Evolutionary conservation across 140 eudicot genomes (phyloP).

Genomic region (Anethum foeniculum): DNA sequence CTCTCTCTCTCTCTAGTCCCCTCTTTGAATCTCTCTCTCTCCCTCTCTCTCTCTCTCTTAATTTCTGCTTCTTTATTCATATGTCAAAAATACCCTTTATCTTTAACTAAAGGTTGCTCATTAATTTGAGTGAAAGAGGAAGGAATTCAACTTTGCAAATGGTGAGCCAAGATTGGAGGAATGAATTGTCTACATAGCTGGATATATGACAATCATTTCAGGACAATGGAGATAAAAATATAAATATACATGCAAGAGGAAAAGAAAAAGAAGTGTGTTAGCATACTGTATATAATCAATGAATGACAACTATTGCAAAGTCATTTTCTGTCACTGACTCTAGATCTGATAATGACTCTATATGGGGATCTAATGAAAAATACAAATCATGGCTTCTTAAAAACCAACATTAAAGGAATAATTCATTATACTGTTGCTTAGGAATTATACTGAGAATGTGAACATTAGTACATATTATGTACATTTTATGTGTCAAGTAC

Average conservation of each 20-base stretch:
- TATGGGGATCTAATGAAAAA: constrained; percentile 1
- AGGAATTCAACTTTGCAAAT: constrained; percentile 66
- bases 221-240: constrained; percentile 13
- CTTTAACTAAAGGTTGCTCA: constrained; percentile 55
- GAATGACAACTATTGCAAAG: constrained; percentile 25
- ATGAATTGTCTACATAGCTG: constrained; percentile 26
- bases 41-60: not conserved
- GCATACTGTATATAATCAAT: constrained; percentile 16
- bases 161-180: constrained; percentile 28
- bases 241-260: constrained; percentile 4
- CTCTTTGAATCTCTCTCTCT: no score
- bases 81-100: constrained; percentile 70
- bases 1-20: not conserved
- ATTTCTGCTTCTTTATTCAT: constrained; percentile 19
- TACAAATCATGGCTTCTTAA: not conserved
- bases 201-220: constrained; percentile 15
- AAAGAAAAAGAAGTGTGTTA: constrained; percentile 19
- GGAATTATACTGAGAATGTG: not conserved
- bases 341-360: constrained; percentile 11
- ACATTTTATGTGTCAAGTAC: not conserved
- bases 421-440: not conserved
- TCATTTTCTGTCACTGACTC: constrained; percentile 12
- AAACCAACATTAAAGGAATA: not conserved
- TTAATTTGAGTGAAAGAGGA: constrained; percentile 50
- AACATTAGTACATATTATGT: not conserved